A percentile compares a stretch with the other conserved stretches of the same genome.
phyloP scores from a whole-genome alignment of 768 basidiomycete genomes.

The Mycena belliarum region DNA sequence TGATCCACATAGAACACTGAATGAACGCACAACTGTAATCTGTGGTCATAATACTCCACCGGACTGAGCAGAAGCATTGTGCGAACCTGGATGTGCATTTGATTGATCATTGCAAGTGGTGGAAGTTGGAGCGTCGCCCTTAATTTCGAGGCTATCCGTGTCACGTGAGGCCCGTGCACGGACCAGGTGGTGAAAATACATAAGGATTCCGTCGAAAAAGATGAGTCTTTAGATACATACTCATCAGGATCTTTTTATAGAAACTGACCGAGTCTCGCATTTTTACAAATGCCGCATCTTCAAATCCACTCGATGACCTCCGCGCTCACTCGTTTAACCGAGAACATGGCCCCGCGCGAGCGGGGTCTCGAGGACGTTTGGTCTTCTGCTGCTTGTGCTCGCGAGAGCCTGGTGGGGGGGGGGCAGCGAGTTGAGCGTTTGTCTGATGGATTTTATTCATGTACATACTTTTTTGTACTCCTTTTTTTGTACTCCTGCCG shows the following conservation, averaged over 20 bases:
- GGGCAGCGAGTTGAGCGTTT: conserved; percentile 50
- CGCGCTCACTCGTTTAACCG: conserved; percentile 58
- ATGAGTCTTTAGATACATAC: conserved; percentile 58
- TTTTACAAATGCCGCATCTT: conserved; percentile 68
- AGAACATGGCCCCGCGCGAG: conserved; percentile 47
- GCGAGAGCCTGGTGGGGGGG: conserved; percentile 28
- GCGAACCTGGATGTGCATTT: conserved; percentile 1
- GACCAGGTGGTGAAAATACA: conserved; percentile 37
- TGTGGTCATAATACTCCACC: conserved; percentile 26
- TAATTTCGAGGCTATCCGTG: too few relatives aligned
- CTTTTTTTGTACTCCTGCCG: too few relatives aligned
- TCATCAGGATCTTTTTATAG: conserved; percentile 76
- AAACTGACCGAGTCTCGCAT: conserved; percentile 74
- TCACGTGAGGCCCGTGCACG: conserved; percentile 28
- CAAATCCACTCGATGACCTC: conserved; percentile 61
- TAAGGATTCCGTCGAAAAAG: conserved; percentile 20
- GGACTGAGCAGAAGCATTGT: conserved; percentile 24
- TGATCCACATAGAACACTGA: conserved; percentile 11
- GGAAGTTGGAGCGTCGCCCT: too few relatives aligned
- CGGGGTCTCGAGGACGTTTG: conserved; percentile 58
- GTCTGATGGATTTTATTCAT: conserved; percentile 56
- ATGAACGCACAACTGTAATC: too few relatives aligned
- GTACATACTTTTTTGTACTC: too few relatives aligned
- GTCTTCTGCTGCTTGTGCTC: conserved; percentile 26
- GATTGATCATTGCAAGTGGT: too few relatives aligned